These are phyloP conservation scores for Metschnikowia corniflorae DNA, from an alignment of 805 yeast species.

Conservation along the genomic window DNA sequence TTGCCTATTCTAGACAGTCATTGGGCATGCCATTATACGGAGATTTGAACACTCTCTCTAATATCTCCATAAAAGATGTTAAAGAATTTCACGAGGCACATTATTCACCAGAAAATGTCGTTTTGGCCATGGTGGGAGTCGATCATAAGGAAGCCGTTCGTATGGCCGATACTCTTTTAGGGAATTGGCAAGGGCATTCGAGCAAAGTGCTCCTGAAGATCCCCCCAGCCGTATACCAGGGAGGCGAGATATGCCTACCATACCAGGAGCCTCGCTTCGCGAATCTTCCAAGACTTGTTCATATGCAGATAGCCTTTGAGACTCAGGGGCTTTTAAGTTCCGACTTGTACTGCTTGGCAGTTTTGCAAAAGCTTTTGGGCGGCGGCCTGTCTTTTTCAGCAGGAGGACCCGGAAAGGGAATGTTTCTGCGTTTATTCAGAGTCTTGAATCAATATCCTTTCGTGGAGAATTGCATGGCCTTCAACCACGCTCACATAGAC, in stretches of 20 bases:
- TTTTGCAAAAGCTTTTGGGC: slow-evolving; percentile 84
- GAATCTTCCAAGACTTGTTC: slow-evolving; percentile 73
- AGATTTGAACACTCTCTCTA: slow-evolving; percentile 63
- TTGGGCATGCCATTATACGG: slow-evolving; percentile 85
- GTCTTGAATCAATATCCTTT: slow-evolving; percentile 89
- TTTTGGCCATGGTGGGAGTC: slow-evolving; percentile 86
- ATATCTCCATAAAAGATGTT: slow-evolving; percentile 51
- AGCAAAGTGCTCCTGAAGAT: slow-evolving; percentile 24
- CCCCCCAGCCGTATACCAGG: slow-evolving; percentile 60
- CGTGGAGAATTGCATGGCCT: slow-evolving; percentile 82
- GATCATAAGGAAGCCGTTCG: slow-evolving; percentile 64
- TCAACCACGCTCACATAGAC: slow-evolving; percentile 86
- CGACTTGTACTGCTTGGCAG: slow-evolving; percentile 87
- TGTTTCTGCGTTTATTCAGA: slow-evolving; percentile 91
- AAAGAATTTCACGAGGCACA: slow-evolving; percentile 59
- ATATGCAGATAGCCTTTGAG: slow-evolving; percentile 83
- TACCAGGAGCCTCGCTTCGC: slow-evolving; percentile 35
- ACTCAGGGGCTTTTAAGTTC: slow-evolving; percentile 80
- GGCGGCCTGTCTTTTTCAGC: slow-evolving; percentile 98
- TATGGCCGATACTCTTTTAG: slow-evolving; percentile 60
- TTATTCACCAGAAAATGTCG: slow-evolving; percentile 76
- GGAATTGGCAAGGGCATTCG: slow-evolving; percentile 44
- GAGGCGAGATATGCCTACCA: slow-evolving; percentile 43
- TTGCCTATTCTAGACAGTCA: slow-evolving; percentile 70
- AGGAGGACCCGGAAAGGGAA: slow-evolving; percentile 99